These are phyloP conservation scores for Diplodia intermedia DNA, from an alignment of 2,329 filamentous ascomycete species.

Conservation along the genomic window DNA sequence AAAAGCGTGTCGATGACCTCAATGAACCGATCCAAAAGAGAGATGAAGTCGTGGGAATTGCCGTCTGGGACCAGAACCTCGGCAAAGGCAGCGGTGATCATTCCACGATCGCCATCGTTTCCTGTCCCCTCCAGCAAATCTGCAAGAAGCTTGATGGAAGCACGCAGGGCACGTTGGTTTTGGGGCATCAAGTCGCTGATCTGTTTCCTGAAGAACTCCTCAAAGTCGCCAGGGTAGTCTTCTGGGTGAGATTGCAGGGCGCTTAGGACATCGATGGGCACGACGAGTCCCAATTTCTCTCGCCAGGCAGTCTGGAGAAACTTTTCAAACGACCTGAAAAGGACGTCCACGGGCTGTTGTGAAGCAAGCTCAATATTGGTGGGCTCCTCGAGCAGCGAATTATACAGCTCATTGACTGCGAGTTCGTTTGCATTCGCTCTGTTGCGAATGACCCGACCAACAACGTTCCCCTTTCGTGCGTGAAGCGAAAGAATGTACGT, in stretches of 20 bases:
- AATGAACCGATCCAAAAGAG: conserved; percentile 84
- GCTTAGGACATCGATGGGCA: conserved; percentile 73
- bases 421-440: conserved; percentile 76
- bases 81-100: conserved; percentile 85
- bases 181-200: conserved; percentile 63
- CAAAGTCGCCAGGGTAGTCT: conserved; percentile 73
- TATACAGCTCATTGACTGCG: conserved; percentile 87
- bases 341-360: conserved; percentile 79
- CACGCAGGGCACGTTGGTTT: conserved; percentile 77
- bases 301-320: conserved; percentile 89
- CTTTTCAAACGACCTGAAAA: conserved; percentile 93
- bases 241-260: conserved; percentile 70
- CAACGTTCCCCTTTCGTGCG: conserved; percentile 83
- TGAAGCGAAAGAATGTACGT: conserved; percentile 84
- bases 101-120: conserved; percentile 89
- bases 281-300: conserved; percentile 84
- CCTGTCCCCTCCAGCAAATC: conserved; percentile 88
- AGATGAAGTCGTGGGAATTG: conserved; percentile 82
- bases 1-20: conserved; percentile 92
- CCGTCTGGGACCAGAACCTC: conserved; percentile 82
- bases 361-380: conserved; percentile 76
- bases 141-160: conserved; percentile 82
- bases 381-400: conserved; percentile 82
- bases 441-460: conserved; percentile 76
- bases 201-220: conserved; percentile 63